A percentile compares a stretch with the other conserved stretches of the same genome.
phyloP scores from a whole-genome alignment of 495 filamentous ascomycete genomes.

The Alectoria sarmentosa region DNA sequence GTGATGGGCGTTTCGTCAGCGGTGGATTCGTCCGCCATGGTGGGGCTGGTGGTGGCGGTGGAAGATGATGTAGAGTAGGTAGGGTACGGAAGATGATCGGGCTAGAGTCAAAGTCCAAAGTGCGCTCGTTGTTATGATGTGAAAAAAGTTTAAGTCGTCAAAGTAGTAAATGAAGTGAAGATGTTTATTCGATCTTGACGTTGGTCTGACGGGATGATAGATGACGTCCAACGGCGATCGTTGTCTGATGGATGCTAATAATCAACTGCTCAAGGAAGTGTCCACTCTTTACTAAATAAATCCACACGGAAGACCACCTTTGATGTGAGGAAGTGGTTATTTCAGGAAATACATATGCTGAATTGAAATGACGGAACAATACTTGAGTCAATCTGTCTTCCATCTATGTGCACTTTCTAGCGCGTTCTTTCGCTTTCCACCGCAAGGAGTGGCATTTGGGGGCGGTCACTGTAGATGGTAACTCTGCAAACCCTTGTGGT shows the following conservation, averaged over 20 bases:
- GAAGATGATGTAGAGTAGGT: neutral
- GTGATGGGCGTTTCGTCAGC: conserved; percentile 58
- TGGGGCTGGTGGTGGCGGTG: neutral
- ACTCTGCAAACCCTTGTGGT: too few relatives aligned
- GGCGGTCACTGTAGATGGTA: neutral
- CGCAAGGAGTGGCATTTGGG: neutral
- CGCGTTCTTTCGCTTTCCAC: conserved; percentile 20
- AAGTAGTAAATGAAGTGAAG: neutral
- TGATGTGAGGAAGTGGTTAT: too few relatives aligned
- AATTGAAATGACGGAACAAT: too few relatives aligned
- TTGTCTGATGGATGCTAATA: neutral
- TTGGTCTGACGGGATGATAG: neutral
- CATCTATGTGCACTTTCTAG: conserved; percentile 13
- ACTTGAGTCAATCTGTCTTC: too few relatives aligned
- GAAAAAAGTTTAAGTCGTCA: neutral
- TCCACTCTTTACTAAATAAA: too few relatives aligned
- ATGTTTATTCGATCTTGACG: neutral
- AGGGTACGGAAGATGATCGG: neutral
- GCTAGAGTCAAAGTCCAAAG: neutral
- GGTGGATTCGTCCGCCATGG: conserved; percentile 38
- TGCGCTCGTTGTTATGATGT: neutral
- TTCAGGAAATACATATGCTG: too few relatives aligned
- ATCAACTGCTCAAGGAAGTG: too few relatives aligned
- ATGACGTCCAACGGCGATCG: conserved; percentile 7
- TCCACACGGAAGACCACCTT: too few relatives aligned